A percentile compares a stretch with the other conserved stretches of the same genome.
Conservation (phyloP, 176 grass and related monocot genomes). For the Musa beccarii region DNA sequence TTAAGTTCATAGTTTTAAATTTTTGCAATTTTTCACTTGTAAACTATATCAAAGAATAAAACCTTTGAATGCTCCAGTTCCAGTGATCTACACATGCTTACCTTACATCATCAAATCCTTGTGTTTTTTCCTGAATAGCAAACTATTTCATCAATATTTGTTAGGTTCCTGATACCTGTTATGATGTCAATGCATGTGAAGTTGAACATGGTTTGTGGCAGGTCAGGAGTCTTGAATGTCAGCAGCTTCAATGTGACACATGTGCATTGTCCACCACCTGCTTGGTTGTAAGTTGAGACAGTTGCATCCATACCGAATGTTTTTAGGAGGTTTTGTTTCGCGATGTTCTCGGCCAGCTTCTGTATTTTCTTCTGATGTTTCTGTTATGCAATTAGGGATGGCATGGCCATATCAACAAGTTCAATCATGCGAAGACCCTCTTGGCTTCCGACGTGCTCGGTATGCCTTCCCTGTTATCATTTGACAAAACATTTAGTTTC, state of each 20-base stretch:
- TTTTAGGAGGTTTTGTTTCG: not conserved
- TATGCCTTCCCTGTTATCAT: constrained; percentile 23
- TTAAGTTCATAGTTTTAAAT: not conserved
- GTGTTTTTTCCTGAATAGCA: not conserved
- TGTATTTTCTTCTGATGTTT: constrained; percentile 12
- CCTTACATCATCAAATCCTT: not conserved
- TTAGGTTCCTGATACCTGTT: not conserved
- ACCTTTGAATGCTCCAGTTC: not conserved
- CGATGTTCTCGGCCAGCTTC: not conserved
- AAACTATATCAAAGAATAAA: not conserved
- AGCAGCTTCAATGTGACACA: constrained; percentile 63
- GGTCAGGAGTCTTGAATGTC: constrained; percentile 82
- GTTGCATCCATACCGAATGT: constrained; percentile 2
- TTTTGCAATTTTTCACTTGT: not conserved
- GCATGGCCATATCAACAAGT: constrained; percentile 15
- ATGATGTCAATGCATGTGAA: not conserved
- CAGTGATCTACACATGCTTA: not conserved
- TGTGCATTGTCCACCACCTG: constrained; percentile 84
- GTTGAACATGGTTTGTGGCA: constrained; percentile 10
- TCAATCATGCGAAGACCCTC: constrained; percentile 44
- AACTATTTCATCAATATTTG: not conserved
- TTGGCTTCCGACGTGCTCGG: constrained; percentile 65
- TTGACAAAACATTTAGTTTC: too few species aligned
- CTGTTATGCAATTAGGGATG: constrained; percentile 39
- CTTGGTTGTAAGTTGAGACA: constrained; percentile 70